Evolutionary conservation across 495 filamentous ascomycete species (phyloP).

Genomic region (Pyrenopolyporus hunteri): DNA sequence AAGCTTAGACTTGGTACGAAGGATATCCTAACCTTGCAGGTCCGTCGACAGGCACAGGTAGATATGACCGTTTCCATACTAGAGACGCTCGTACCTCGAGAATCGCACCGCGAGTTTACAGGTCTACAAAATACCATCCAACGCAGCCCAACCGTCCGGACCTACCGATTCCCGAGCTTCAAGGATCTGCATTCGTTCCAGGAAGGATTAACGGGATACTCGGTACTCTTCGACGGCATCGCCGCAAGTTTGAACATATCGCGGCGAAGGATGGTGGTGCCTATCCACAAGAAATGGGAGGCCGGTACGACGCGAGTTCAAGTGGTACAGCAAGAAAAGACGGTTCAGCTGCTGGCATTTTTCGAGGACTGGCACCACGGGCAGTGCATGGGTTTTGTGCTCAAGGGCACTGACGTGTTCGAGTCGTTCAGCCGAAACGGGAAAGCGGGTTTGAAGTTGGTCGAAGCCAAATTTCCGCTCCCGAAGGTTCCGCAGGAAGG

Average conservation of each 20-base stretch:
- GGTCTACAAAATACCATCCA: conserved; percentile 56
- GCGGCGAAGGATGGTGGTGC: conserved; percentile 85
- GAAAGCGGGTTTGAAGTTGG: conserved; percentile 72
- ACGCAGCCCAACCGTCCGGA: conserved; percentile 54
- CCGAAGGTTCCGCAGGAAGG: conserved; percentile 65
- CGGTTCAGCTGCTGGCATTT: conserved; percentile 78
- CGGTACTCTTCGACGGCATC: conserved; percentile 74
- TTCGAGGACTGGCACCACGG: conserved; percentile 84
- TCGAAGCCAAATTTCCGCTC: conserved; percentile 88
- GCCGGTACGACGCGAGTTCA: conserved; percentile 76
- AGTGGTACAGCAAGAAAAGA: conserved; percentile 73
- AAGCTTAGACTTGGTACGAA: conserved; percentile 65
- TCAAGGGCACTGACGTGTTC: conserved; percentile 80
- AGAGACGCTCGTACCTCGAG: conserved; percentile 65
- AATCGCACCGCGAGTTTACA: conserved; percentile 59
- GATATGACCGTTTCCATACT: conserved; percentile 72
- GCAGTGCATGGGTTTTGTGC: conserved; percentile 82
- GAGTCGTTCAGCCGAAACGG: conserved; percentile 71
- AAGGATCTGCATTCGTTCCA: conserved; percentile 78
- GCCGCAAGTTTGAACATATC: conserved; percentile 79
- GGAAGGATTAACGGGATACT: conserved; percentile 75
- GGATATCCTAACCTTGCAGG: conserved; percentile 63
- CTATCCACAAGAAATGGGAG: conserved; percentile 90
- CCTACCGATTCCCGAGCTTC: conserved; percentile 58
- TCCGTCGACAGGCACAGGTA: conserved; percentile 68